These are phyloP conservation scores for Avena eriantha DNA, from an alignment of 176 grass and related monocot genomes.

Conservation along the genomic window DNA sequence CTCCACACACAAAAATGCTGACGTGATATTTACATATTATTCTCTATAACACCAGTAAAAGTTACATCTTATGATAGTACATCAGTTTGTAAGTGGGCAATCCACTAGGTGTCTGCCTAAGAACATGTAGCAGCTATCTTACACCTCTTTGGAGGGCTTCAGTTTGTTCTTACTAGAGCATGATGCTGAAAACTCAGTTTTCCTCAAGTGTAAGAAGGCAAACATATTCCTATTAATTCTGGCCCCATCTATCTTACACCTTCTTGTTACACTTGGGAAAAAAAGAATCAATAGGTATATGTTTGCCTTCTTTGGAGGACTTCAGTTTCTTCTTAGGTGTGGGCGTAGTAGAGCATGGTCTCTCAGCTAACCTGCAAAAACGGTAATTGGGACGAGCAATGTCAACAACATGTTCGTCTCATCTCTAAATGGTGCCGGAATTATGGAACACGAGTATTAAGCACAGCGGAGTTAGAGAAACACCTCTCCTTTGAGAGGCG, in stretches of 20 bases:
- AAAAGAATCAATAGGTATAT: slow-evolving; percentile 83
- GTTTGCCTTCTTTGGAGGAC: slow-evolving; percentile 59
- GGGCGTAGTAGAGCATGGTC: slow-evolving; percentile 32
- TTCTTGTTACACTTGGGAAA: slow-evolving; percentile 64
- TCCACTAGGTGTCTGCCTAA: neutral
- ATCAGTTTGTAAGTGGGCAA: neutral
- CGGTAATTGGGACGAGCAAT: no score
- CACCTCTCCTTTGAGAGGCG: slow-evolving; percentile 54
- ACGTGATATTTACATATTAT: slow-evolving; percentile 40
- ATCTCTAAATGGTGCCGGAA: neutral
- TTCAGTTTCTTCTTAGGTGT: slow-evolving; percentile 71
- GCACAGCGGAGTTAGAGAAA: neutral
- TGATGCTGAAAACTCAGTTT: no score
- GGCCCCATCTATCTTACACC: slow-evolving; percentile 17
- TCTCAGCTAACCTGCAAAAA: slow-evolving; percentile 48
- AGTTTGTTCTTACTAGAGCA: no score
- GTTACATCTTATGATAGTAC: slow-evolving; percentile 26
- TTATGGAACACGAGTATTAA: neutral
- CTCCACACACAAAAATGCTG: neutral
- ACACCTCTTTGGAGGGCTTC: no score
- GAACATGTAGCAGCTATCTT: neutral
- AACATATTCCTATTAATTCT: no score
- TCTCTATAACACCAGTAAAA: neutral
- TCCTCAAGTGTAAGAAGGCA: no score
- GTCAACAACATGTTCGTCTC: neutral